Base-by-base conservation (phyloP, 306 rosid species). In the Gastrolobium villosum region DNA sequence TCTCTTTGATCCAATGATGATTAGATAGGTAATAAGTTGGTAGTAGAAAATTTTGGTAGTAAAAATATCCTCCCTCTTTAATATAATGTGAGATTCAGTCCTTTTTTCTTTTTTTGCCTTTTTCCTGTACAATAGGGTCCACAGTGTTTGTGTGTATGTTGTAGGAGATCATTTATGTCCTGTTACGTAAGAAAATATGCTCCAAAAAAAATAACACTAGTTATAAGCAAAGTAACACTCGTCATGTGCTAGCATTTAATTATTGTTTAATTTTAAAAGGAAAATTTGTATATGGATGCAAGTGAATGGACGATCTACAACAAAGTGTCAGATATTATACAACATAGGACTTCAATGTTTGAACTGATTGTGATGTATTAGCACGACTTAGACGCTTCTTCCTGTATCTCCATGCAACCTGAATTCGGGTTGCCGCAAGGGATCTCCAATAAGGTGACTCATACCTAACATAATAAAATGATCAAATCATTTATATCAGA, bases 361-460 rank as follows among this genome's bases (percentile, higher is more conserved):
- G 70, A 54, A 56, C 69, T 32, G 74, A 26, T 28, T 9, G 59
- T 13, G 84, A 56, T 48, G 80, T 52, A 57, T 84, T 79, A 7
- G 55, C 84, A 3, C 79, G 89, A 52, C 6, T 75, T 14, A 65
- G 85, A 78, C 94, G 69, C 61, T 86, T 94, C 77, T 44, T 88
- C 61, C 87, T 14, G 82, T 90, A 87, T 80, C 92, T 87, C 97
- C 96, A 94, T 30, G 94, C 96, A 32, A 90, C 97, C 59, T 91
- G 96, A 78, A 94, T 91, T 79, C 86, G 82, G 35, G 61, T 76
- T 76, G 98, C 92, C 6, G 95, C 97, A 28, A 86, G 80, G 14
- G 87, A 50, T 80, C 96, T 88, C 98, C 98, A 94, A 80, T 90
- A 91, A 11, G 92, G 92, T 34, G 97, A 91, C 67, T 91, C 98